These are phyloP conservation scores for Colletotrichum lindemuthianum DNA, from an alignment of 2,329 filamentous ascomycete species.

Conservation along the genomic window DNA sequence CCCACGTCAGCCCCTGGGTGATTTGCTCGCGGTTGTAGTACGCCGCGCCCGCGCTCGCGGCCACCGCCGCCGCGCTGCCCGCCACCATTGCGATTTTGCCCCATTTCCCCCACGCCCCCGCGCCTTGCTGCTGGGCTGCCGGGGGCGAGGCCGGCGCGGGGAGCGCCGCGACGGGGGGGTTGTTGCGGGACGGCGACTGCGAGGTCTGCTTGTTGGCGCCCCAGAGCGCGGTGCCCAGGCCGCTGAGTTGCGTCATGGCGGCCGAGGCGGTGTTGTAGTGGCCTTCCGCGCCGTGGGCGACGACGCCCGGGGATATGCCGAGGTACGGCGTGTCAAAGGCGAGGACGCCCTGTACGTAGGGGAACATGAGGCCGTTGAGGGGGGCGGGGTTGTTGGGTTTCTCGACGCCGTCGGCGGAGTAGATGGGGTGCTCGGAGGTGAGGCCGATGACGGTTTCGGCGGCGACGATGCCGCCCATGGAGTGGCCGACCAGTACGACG, in stretches of 20 bases:
- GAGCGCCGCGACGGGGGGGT: conserved; percentile 48
- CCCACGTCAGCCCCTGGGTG: conserved; percentile 80
- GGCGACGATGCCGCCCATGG: conserved; percentile 93
- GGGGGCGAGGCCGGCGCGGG: conserved; percentile 46
- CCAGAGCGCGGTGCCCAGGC: conserved; percentile 76
- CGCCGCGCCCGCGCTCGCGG: conserved; percentile 83
- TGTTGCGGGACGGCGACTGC: conserved; percentile 44
- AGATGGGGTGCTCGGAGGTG: conserved; percentile 64
- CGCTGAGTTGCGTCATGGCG: conserved; percentile 73
- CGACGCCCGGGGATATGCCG: conserved; percentile 81
- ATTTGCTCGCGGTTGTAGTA: conserved; percentile 88
- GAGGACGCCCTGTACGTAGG: conserved; percentile 88
- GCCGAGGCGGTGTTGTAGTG: conserved; percentile 81
- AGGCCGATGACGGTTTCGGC: conserved; percentile 87
- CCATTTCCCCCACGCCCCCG: conserved; percentile 87
- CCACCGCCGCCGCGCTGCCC: conserved; percentile 83
- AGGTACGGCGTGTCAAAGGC: conserved; percentile 96
- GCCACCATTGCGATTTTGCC: conserved; percentile 87
- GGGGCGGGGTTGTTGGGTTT: conserved; percentile 45
- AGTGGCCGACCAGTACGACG: conserved; percentile 85
- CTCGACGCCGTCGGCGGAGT: conserved; percentile 54
- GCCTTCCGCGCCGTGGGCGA: conserved; percentile 87
- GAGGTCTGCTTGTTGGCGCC: conserved; percentile 56
- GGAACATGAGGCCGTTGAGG: conserved; percentile 83
- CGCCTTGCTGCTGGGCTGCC: conserved; percentile 44